These are phyloP conservation scores for Tylopilus balloui DNA, from an alignment of 768 basidiomycete species.

Conservation along the genomic window DNA sequence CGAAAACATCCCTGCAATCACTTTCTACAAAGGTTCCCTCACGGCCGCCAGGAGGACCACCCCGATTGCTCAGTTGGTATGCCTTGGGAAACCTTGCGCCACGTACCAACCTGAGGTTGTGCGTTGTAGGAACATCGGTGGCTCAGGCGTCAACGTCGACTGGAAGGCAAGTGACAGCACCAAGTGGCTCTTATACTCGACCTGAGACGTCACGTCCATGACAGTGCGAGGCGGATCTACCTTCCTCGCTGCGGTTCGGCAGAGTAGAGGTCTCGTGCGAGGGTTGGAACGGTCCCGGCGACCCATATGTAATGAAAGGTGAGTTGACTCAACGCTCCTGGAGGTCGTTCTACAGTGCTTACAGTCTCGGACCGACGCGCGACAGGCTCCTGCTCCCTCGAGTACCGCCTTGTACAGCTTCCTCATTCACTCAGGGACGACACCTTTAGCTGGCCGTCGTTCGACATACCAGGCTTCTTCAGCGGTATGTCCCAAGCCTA, in stretches of 20 bases:
- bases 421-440: slow-evolving; percentile 36
- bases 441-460: slow-evolving; percentile 4
- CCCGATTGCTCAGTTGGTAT: slow-evolving; percentile 75
- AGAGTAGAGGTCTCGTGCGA: slow-evolving; percentile 85
- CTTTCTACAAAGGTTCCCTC: slow-evolving; percentile 66
- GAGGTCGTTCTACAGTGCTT: not conserved
- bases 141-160: slow-evolving; percentile 73
- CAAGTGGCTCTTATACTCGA: slow-evolving; percentile 1
- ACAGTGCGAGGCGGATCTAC: slow-evolving; percentile 88
- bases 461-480: slow-evolving; percentile 17
- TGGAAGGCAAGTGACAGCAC: slow-evolving; percentile 66
- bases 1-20: slow-evolving; percentile 66
- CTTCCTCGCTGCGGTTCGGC: slow-evolving; percentile 77
- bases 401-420: slow-evolving; percentile 75
- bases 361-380: not conserved
- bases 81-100: slow-evolving; percentile 73
- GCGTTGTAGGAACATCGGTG: slow-evolving; percentile 78
- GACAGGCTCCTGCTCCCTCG: slow-evolving; percentile 80
- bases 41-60: slow-evolving; percentile 63
- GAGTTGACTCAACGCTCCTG: slow-evolving; percentile 8
- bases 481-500: slow-evolving; percentile 13
- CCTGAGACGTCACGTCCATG: slow-evolving; percentile 7
- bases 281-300: slow-evolving; percentile 81
- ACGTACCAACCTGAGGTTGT: slow-evolving; percentile 80
- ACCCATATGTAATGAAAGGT: slow-evolving; percentile 85